Evolutionary conservation across 2,329 filamentous ascomycete genomes (phyloP).

Genomic region (Lasiodiplodia citricola): DNA sequence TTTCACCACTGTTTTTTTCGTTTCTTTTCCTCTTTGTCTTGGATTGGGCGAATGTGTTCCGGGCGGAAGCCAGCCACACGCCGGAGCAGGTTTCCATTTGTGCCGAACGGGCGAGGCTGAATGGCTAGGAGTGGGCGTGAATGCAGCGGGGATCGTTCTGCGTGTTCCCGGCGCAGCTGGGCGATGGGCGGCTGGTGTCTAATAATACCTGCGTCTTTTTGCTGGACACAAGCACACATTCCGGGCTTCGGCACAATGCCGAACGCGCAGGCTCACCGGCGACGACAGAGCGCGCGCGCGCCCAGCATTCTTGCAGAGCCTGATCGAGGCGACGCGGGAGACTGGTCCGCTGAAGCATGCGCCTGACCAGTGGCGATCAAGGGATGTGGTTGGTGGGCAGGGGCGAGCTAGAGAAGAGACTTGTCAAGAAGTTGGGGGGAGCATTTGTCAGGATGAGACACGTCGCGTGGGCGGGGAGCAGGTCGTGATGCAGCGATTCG

Average conservation of each 20-base stretch:
- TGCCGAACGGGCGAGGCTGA: conserved; percentile 9
- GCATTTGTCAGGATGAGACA: conserved; percentile 21
- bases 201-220: conserved; percentile 22
- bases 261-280: background rate
- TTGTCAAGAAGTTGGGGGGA: background rate
- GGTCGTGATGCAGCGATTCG: background rate
- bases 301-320: conserved; percentile 8
- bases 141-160: background rate
- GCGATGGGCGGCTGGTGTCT: conserved; percentile 4
- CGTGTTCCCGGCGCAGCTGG: conserved; percentile 11
- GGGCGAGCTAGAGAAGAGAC: background rate
- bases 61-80: conserved; percentile 6
- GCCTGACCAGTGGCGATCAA: conserved; percentile 14
- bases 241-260: conserved; percentile 22
- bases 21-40: conserved; percentile 14
- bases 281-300: background rate
- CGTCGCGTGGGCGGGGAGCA: conserved; percentile 14
- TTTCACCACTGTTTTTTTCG: background rate
- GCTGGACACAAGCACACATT: conserved; percentile 20
- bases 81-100: conserved; percentile 2
- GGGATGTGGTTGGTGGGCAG: conserved; percentile 15
- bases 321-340: conserved; percentile 1
- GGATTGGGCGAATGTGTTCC: background rate
- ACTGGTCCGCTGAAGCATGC: background rate
- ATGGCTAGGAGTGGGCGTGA: background rate